Evolutionary conservation across 768 basidiomycete species (phyloP).

Genomic region (Tremella mesenterica): DNA sequence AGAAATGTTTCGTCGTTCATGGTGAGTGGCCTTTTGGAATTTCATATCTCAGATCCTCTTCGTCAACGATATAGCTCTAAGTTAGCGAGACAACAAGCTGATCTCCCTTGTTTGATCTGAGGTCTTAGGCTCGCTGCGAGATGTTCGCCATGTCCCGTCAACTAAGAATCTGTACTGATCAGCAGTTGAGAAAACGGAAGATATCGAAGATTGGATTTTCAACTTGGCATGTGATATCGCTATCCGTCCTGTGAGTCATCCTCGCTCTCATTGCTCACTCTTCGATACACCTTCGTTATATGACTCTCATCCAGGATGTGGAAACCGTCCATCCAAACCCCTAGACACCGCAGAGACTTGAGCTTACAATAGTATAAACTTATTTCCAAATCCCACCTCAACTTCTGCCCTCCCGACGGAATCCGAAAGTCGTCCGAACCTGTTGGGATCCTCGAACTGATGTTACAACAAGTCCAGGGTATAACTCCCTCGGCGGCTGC

Average conservation of each 20-base stretch:
- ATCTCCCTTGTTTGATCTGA: too few relatives aligned
- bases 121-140: too few relatives aligned
- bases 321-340: too few relatives aligned
- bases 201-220: slow-evolving; percentile 38
- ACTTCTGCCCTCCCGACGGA: slow-evolving; percentile 32
- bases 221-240: slow-evolving; percentile 40
- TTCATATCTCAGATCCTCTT: too few relatives aligned
- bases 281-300: too few relatives aligned
- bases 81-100: too few relatives aligned
- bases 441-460: slow-evolving; percentile 33
- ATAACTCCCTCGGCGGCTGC: slow-evolving; percentile 37
- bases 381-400: slow-evolving; percentile 39
- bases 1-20: slow-evolving; percentile 34
- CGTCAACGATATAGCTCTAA: too few relatives aligned
- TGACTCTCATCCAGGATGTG: too few relatives aligned
- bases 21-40: too few relatives aligned
- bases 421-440: slow-evolving; percentile 23
- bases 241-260: slow-evolving; percentile 31
- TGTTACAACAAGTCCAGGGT: slow-evolving; percentile 41
- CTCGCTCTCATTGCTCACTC: too few relatives aligned
- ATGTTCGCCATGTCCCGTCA: too few relatives aligned
- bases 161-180: neutral
- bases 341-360: neutral
- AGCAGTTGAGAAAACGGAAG: slow-evolving; percentile 40
- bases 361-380: slow-evolving; percentile 30